A percentile compares a stretch with the other conserved stretches of the same genome.
Conservation (phyloP, 2,329 filamentous ascomycete genomes). For the Ascochyta koolunga region DNA sequence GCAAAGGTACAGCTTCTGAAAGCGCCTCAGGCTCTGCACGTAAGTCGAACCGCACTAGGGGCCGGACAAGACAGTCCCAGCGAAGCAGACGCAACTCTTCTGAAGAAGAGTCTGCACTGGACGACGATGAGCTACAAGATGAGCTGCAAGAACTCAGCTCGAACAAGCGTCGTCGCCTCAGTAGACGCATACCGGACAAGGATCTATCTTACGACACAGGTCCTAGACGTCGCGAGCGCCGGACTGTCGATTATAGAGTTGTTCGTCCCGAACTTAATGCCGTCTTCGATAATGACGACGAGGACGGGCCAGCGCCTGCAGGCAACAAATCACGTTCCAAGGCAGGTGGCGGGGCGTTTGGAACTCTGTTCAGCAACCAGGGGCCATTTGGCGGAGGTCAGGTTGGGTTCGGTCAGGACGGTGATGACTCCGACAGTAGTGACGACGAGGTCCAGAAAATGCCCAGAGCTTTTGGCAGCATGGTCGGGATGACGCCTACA, state of each 20-base stretch:
- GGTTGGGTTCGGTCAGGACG: constrained; percentile 75
- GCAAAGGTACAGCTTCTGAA: constrained; percentile 45
- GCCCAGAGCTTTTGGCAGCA: constrained; percentile 60
- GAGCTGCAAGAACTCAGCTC: constrained; percentile 65
- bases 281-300: constrained; percentile 77
- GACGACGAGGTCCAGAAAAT: constrained; percentile 84
- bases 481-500: constrained; percentile 68
- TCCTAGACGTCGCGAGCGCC: constrained; percentile 68
- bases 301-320: constrained; percentile 70
- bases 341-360: constrained; percentile 64
- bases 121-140: constrained; percentile 57
- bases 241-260: constrained; percentile 81
- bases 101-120: constrained; percentile 56
- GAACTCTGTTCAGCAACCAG: constrained; percentile 84
- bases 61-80: constrained; percentile 51
- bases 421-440: constrained; percentile 92
- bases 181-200: constrained; percentile 45
- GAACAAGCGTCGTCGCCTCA: constrained; percentile 50
- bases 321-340: constrained; percentile 70
- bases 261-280: constrained; percentile 73
- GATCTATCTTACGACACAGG: constrained; percentile 60
- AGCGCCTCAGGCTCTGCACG: constrained; percentile 52
- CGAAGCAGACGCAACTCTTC: constrained; percentile 56
- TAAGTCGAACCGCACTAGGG: constrained; percentile 59
- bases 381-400: constrained; percentile 92